phyloP scores from a whole-genome alignment of 2,329 filamentous ascomycete genomes.

The Hymenoscyphus repandus region DNA sequence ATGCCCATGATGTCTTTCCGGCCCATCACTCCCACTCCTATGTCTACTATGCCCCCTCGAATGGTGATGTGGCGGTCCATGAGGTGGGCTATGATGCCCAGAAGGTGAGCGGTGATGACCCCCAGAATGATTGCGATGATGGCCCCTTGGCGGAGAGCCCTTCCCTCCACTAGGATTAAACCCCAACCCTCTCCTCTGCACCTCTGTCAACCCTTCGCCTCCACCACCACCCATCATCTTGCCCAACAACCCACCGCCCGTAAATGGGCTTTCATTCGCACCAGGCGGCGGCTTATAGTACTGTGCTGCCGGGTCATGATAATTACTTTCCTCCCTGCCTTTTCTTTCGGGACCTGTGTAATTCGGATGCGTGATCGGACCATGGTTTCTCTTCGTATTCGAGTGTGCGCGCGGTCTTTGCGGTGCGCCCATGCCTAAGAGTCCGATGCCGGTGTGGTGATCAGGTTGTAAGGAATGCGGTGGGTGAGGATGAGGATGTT shows the following conservation, averaged over 20 bases:
- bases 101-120: neutral
- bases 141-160: neutral
- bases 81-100: neutral
- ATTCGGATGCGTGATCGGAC: constrained; percentile 1
- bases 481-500: neutral
- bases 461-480: neutral
- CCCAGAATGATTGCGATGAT: neutral
- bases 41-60: neutral
- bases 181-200: neutral
- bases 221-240: neutral
- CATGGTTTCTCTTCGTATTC: neutral
- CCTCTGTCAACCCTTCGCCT: neutral
- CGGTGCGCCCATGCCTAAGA: neutral
- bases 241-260: neutral
- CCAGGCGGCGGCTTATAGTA: neutral
- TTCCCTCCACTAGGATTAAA: neutral
- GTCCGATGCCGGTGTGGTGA: neutral
- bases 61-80: neutral
- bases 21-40: neutral
- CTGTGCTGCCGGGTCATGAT: neutral
- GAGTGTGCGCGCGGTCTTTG: neutral
- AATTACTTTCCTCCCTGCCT: neutral
- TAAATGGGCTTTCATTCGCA: neutral
- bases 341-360: neutral
- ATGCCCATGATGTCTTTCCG: neutral